A percentile compares a stretch with the other conserved stretches of the same genome.
Evolutionary conservation across 371 early-diverging fungal genomes (phyloP).

Genomic region (Entomophthora muscae): DNA sequence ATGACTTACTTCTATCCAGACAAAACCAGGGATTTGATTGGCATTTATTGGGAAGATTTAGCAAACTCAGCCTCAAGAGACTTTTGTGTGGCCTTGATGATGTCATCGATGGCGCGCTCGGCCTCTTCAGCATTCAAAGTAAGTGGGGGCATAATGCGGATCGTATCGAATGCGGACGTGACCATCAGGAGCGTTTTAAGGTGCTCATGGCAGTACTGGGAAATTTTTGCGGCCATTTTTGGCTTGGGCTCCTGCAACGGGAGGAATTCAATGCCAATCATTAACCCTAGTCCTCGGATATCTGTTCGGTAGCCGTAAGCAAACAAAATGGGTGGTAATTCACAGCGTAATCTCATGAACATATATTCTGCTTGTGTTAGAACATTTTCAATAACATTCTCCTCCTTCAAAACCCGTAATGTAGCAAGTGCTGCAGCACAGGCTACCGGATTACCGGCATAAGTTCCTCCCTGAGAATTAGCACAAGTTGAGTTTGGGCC

Average conservation of each 20-base stretch:
- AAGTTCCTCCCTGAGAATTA: constrained; percentile 22
- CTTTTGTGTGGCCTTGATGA: constrained; percentile 12
- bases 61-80: background rate
- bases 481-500: background rate
- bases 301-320: constrained; percentile 23
- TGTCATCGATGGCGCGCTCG: constrained; percentile 20
- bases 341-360: constrained; percentile 19
- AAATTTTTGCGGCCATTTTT: constrained; percentile 21
- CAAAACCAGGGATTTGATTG: too few relatives aligned
- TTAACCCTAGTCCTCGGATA: constrained; percentile 34
- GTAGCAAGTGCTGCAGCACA: constrained; percentile 32
- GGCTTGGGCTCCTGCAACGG: constrained; percentile 14
- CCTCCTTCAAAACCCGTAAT: constrained; percentile 21
- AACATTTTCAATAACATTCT: constrained; percentile 23
- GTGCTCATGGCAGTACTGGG: constrained; percentile 19
- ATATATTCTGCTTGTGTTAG: constrained; percentile 23
- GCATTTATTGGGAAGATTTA: too few relatives aligned
- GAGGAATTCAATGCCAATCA: constrained; percentile 36
- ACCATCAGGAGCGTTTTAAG: constrained; percentile 27
- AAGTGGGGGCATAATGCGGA: constrained; percentile 34
- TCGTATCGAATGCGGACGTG: constrained; percentile 32
- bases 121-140: constrained; percentile 30
- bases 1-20: too few relatives aligned
- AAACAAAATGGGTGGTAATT: constrained; percentile 18
- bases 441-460: constrained; percentile 25